Evolutionary conservation across 2,329 filamentous ascomycete genomes (phyloP).

Genomic region (Xylaria sp.): DNA sequence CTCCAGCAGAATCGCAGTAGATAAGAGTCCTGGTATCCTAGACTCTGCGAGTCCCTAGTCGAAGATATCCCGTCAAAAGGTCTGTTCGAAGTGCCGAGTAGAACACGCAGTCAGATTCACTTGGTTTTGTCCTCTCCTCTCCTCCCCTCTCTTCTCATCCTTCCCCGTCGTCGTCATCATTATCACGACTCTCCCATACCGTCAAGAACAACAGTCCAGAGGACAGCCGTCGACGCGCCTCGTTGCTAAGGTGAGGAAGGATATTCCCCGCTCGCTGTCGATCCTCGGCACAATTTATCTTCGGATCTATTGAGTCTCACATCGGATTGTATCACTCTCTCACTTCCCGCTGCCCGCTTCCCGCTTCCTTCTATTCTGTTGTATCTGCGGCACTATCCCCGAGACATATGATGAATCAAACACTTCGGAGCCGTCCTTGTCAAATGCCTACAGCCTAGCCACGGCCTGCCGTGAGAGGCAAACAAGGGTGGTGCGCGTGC

Average conservation of each 20-base stretch:
- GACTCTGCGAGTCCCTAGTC: not conserved
- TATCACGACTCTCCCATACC: not conserved
- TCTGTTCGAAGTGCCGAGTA: not conserved
- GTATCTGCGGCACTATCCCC: not conserved
- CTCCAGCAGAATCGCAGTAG: not conserved
- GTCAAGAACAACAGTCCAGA: conserved; percentile 2
- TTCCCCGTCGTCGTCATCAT: not conserved
- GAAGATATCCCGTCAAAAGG: not conserved
- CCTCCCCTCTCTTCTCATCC: not conserved
- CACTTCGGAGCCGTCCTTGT: not conserved
- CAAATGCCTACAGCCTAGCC: not conserved
- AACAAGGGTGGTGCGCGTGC: not conserved
- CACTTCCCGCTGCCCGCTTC: no score
- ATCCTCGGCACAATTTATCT: not conserved
- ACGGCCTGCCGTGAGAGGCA: not conserved
- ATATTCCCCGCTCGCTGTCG: not conserved
- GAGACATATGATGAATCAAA: not conserved
- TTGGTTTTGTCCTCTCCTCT: not conserved
- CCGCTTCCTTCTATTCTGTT: not conserved
- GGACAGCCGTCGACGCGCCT: not conserved
- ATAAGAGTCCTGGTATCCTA: not conserved
- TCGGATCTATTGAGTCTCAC: not conserved
- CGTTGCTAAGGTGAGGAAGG: conserved; percentile 9
- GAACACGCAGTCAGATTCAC: not conserved
- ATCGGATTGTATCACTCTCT: no score